These are phyloP conservation scores for Bocquillonia castaneifolia DNA, from an alignment of 441 rosid species.

Conservation along the genomic window DNA sequence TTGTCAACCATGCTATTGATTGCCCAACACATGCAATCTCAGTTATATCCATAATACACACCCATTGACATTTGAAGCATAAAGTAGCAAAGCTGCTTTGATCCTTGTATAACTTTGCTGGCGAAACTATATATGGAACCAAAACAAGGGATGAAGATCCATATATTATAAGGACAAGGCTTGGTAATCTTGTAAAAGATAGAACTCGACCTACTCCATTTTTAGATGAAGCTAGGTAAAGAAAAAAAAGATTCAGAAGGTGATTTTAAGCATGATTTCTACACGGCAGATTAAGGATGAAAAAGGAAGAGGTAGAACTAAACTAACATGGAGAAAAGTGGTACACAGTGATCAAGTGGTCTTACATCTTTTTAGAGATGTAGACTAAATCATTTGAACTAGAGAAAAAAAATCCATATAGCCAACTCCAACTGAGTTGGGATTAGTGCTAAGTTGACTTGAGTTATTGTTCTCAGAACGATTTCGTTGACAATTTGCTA, in stretches of 20 bases:
- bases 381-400: too few species aligned
- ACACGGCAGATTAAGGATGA: too few species aligned
- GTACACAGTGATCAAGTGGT: too few species aligned
- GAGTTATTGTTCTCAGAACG: too few species aligned
- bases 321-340: too few species aligned
- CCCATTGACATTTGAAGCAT: neutral
- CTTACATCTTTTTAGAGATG: too few species aligned
- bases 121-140: neutral
- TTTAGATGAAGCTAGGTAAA: neutral
- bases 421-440: too few species aligned
- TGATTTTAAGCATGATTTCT: neutral
- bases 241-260: neutral
- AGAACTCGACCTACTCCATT: neutral
- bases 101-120: neutral
- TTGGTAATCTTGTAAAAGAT: neutral
- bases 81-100: neutral
- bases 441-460: too few species aligned
- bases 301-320: too few species aligned
- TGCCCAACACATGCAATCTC: neutral
- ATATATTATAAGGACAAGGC: neutral
- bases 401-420: too few species aligned
- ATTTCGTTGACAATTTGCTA: constrained; percentile 1
- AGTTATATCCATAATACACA: neutral
- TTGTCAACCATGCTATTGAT: neutral
- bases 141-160: neutral